phyloP scores from a whole-genome alignment of 208 protist species.

The Tritrichomonas foetus region DNA sequence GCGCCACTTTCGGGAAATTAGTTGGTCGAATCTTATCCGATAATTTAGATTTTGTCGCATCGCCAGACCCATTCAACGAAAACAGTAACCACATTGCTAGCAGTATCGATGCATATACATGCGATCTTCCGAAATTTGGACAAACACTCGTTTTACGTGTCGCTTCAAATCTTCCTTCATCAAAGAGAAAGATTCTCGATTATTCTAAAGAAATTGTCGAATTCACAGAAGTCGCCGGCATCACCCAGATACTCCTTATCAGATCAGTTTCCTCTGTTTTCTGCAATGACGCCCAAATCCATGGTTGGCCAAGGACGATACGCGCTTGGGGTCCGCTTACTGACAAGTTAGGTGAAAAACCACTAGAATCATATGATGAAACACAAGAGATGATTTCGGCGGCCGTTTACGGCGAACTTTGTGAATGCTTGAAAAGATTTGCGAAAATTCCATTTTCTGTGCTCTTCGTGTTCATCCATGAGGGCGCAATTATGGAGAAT shows the following conservation, averaged over 20 bases:
- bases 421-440: neutral
- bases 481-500: neutral
- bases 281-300: neutral
- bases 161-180: neutral
- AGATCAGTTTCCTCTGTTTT: slow-evolving; percentile 26
- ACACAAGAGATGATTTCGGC: neutral
- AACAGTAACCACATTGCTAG: neutral
- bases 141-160: neutral
- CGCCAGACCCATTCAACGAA: neutral
- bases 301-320: neutral
- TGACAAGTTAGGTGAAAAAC: neutral
- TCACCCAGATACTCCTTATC: neutral
- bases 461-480: neutral
- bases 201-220: slow-evolving; percentile 6
- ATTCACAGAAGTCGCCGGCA: neutral
- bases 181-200: slow-evolving; percentile 6
- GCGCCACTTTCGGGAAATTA: neutral
- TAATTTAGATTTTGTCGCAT: slow-evolving; percentile 1
- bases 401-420: neutral
- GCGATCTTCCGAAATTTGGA: neutral
- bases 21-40: slow-evolving; percentile 23
- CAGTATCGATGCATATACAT: neutral
- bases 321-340: neutral
- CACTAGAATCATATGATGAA: neutral
- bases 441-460: neutral